These are phyloP conservation scores for Ampelocalamus luodianensis DNA, from an alignment of 176 grass and related monocot genomes.

Conservation along the genomic window DNA sequence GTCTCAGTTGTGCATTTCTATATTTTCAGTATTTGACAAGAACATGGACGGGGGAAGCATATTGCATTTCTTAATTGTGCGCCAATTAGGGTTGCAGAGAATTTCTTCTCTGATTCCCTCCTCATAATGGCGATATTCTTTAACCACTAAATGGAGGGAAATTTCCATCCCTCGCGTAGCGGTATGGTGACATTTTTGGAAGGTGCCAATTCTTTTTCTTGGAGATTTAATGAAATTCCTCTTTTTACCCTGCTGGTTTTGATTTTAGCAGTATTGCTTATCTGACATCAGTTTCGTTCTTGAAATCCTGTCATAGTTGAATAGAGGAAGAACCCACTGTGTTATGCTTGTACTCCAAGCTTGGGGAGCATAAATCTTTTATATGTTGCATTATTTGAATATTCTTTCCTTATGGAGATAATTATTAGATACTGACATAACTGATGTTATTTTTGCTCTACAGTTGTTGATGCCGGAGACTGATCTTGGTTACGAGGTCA, in stretches of 20 bases:
- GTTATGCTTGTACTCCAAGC: slow-evolving; percentile 20
- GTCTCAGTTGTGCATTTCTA: background rate
- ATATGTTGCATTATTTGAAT: background rate
- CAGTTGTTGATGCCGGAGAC: slow-evolving; percentile 67
- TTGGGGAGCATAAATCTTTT: slow-evolving; percentile 25
- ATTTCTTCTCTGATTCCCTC: background rate
- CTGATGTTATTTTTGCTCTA: slow-evolving; percentile 4
- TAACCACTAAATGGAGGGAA: background rate
- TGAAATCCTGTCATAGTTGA: slow-evolving; percentile 20
- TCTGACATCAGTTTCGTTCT: slow-evolving; percentile 8
- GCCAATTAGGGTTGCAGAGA: background rate
- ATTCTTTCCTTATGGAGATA: slow-evolving; percentile 38
- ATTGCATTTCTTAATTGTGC: slow-evolving; percentile 9
- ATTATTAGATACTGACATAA: slow-evolving; percentile 30
- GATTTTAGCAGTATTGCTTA: background rate
- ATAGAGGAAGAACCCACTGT: background rate
- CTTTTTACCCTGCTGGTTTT: slow-evolving; percentile 19
- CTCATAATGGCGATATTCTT: background rate
- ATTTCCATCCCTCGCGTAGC: background rate
- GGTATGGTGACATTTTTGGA: background rate
- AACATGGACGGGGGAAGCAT: background rate
- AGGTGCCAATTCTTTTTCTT: background rate
- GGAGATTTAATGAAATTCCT: background rate
- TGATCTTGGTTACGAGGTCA: slow-evolving; percentile 59
- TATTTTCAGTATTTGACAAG: background rate